Base-by-base conservation (phyloP, 495 filamentous ascomycete genomes). In the Poronia punctata region DNA sequence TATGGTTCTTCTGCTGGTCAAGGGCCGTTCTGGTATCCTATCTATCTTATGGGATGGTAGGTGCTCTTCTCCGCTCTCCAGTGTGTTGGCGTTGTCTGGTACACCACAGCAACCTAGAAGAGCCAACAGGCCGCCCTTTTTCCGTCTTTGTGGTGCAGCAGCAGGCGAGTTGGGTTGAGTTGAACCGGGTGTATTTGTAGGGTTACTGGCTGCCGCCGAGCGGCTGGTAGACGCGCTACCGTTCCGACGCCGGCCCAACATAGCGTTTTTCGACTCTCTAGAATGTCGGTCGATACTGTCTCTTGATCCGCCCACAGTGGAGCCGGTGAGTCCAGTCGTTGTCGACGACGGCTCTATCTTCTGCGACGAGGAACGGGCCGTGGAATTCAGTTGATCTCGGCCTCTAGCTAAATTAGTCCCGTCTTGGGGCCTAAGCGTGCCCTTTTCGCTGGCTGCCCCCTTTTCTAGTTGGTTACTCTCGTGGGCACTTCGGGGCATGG, bases 31-130 rank as follows among this genome's bases (percentile, higher is more conserved):
- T 21, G 70, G 67, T n/a, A 76, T 62, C 50, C 67, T 75, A 9
- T 72, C 64, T 11, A 77, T 56, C 54, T 79, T 82, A 65, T 89
- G 88, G 23, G 77, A 66, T 32, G 83, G 79, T 16, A 83, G 60
- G 16, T 61, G 58, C 29, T 68, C 55, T 29, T 84, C 84, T 26
- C 79, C 76, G 38, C 65, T 60, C 43, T 78, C 79, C 26, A 79
- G 67, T 3, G 75, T 64, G 40, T 80, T 76, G n/a, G 75, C 76
- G 31, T 75, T 62, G 42, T 79, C 74, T 26, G 79, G 72, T 19
- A 80, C 75, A 20, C 80, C 79, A 59, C 88, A 95, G 67, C 88
- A 95, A 36, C 75, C 81, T 34, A 95, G 67, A 40, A 92, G 79
- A 18, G 84, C 71, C 15, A 93, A 64, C 25, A 95, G 64, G 7